Conservation (phyloP, 2,329 filamentous ascomycete species). For the Alternaria rosae region DNA sequence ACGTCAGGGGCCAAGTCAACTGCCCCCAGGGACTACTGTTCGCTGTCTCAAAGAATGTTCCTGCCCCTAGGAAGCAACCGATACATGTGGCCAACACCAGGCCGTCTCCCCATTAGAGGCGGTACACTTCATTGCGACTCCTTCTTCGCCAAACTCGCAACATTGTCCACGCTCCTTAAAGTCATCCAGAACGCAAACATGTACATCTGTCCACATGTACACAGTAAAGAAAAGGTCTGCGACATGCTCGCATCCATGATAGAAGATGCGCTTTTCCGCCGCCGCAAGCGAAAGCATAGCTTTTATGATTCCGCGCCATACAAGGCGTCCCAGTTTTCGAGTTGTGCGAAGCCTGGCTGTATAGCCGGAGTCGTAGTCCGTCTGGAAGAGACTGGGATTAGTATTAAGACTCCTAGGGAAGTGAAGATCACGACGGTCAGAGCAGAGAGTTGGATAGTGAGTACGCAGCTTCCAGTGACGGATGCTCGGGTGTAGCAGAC, state of each 20-base stretch:
- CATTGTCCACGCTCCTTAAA: not conserved
- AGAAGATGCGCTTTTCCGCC: not conserved
- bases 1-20: too few species aligned
- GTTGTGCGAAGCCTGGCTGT: not conserved
- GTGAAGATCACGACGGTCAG: not conserved
- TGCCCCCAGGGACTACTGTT: too few species aligned
- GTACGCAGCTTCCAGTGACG: not conserved
- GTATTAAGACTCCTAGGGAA: not conserved
- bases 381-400: not conserved
- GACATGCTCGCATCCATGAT: not conserved
- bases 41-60: not conserved
- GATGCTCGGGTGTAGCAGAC: not conserved
- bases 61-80: accelerated
- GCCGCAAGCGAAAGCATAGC: not conserved
- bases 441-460: not conserved
- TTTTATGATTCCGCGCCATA: too few species aligned
- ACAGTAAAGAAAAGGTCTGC: not conserved
- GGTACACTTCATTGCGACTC: not conserved
- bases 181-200: not conserved
- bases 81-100: not conserved
- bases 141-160: not conserved
- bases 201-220: not conserved
- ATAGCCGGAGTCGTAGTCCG: accelerated
- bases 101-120: not conserved
- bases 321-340: not conserved